phyloP scores from a whole-genome alignment of 2,329 filamentous ascomycete genomes.

The Ophiobolus disseminans region DNA sequence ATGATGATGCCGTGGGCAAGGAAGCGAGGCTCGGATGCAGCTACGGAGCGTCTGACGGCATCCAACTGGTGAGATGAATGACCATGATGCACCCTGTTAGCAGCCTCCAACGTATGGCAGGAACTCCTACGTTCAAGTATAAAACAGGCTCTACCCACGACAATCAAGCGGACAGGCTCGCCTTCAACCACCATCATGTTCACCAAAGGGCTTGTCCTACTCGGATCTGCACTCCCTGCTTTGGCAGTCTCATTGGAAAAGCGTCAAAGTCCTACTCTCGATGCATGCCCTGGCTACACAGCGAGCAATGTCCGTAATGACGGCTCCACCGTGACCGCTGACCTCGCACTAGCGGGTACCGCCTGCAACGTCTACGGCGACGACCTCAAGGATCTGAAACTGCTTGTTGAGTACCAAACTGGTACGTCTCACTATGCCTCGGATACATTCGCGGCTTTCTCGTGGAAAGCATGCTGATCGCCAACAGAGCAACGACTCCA shows the following conservation, averaged over 20 bases:
- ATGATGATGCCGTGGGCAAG: slow-evolving; percentile 27
- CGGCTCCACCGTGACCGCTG: slow-evolving; percentile 66
- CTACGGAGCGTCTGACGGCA: slow-evolving; percentile 9
- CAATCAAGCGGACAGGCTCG: background rate
- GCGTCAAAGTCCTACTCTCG: slow-evolving; percentile 30
- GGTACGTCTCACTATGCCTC: too few species aligned
- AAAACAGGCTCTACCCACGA: slow-evolving; percentile 11
- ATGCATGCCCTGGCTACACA: slow-evolving; percentile 69
- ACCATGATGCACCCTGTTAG: too few species aligned
- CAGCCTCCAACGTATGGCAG: too few species aligned
- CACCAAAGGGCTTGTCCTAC: slow-evolving; percentile 28
- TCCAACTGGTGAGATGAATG: slow-evolving; percentile 14
- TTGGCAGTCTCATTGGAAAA: slow-evolving; percentile 21
- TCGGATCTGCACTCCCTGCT: slow-evolving; percentile 28
- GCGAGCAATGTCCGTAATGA: slow-evolving; percentile 65
- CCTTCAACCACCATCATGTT: slow-evolving; percentile 27
- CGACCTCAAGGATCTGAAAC: slow-evolving; percentile 62
- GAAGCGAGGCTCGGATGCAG: slow-evolving; percentile 26
- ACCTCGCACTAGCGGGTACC: slow-evolving; percentile 70
- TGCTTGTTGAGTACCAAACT: slow-evolving; percentile 67
- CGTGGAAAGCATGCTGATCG: slow-evolving; percentile 65
- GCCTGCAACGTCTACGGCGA: slow-evolving; percentile 67
- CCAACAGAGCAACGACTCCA: slow-evolving; percentile 68
- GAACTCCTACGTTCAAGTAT: slow-evolving; percentile 14
- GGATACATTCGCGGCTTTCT: slow-evolving; percentile 61